Conservation (phyloP, 768 basidiomycete genomes). For the Termitomyces sp. region DNA sequence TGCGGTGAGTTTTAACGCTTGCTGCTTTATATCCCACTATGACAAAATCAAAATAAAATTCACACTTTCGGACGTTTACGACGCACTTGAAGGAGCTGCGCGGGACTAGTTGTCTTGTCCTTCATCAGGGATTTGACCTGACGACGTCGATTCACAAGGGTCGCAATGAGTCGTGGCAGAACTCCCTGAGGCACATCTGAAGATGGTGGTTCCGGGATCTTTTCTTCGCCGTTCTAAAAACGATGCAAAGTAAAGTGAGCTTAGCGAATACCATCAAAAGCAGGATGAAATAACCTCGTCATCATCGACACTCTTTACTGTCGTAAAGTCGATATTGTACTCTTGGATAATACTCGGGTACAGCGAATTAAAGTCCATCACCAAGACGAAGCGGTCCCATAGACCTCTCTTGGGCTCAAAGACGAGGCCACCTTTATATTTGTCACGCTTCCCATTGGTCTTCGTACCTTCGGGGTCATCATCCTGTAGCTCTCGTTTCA, state of each 20-base stretch:
- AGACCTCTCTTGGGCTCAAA: slow-evolving; percentile 94
- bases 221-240: slow-evolving; percentile 58
- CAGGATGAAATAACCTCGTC: slow-evolving; percentile 33
- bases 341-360: slow-evolving; percentile 99
- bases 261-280: background rate
- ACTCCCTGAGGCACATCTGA: slow-evolving; percentile 74
- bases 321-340: slow-evolving; percentile 99
- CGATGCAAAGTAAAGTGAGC: background rate
- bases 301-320: slow-evolving; percentile 69
- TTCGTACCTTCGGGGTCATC: slow-evolving; percentile 58
- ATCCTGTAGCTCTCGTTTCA: slow-evolving; percentile 43
- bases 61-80: background rate
- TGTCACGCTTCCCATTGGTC: slow-evolving; percentile 75
- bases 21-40: slow-evolving; percentile 95
- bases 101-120: slow-evolving; percentile 62
- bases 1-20: slow-evolving; percentile 94
- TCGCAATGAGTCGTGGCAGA: slow-evolving; percentile 96
- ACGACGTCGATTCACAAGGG: slow-evolving; percentile 82
- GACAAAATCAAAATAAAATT: background rate
- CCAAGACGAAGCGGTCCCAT: slow-evolving; percentile 95
- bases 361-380: slow-evolving; percentile 99
- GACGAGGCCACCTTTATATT: slow-evolving; percentile 97
- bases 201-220: slow-evolving; percentile 83
- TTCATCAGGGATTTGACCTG: slow-evolving; percentile 96
- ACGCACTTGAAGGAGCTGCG: slow-evolving; percentile 76